Conservation (phyloP, 2,329 filamentous ascomycete genomes). For the Neurospora sp. region DNA sequence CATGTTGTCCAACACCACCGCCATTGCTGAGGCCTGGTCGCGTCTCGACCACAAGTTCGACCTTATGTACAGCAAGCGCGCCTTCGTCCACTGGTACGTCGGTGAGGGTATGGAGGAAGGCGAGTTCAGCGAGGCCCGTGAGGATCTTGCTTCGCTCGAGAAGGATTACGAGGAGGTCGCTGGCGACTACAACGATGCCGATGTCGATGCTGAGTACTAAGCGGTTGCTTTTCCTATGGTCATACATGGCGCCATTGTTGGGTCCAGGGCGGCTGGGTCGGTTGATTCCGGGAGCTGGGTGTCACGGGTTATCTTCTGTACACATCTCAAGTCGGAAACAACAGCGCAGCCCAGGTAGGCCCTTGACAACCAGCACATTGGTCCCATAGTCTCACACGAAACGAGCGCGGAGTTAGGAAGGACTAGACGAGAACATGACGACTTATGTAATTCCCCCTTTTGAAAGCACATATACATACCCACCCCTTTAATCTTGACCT, state of each 20-base stretch:
- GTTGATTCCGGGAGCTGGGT: neutral
- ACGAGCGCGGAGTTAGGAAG: neutral
- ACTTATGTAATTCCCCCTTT: neutral
- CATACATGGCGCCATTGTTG: neutral
- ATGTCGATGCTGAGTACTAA: slow-evolving; percentile 73
- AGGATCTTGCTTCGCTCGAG: slow-evolving; percentile 77
- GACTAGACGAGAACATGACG: neutral
- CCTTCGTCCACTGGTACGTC: slow-evolving; percentile 72
- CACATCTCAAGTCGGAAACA: neutral
- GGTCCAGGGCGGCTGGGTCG: neutral
- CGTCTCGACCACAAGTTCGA: slow-evolving; percentile 67
- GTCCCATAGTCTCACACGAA: neutral
- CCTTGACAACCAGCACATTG: neutral
- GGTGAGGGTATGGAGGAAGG: slow-evolving; percentile 90
- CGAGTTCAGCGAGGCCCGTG: slow-evolving; percentile 79
- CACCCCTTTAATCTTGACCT: neutral
- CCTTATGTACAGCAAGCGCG: slow-evolving; percentile 70
- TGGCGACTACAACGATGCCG: slow-evolving; percentile 58
- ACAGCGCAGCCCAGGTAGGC: neutral
- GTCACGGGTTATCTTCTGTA: neutral
- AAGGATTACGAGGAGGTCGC: slow-evolving; percentile 84
- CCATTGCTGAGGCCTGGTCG: slow-evolving; percentile 65
- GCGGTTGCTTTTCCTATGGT: neutral
- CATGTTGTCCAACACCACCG: slow-evolving; percentile 68
- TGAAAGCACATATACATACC: neutral